These are phyloP conservation scores for Coniochaeta sp. DNA, from an alignment of 2,329 filamentous ascomycete species.

Conservation along the genomic window DNA sequence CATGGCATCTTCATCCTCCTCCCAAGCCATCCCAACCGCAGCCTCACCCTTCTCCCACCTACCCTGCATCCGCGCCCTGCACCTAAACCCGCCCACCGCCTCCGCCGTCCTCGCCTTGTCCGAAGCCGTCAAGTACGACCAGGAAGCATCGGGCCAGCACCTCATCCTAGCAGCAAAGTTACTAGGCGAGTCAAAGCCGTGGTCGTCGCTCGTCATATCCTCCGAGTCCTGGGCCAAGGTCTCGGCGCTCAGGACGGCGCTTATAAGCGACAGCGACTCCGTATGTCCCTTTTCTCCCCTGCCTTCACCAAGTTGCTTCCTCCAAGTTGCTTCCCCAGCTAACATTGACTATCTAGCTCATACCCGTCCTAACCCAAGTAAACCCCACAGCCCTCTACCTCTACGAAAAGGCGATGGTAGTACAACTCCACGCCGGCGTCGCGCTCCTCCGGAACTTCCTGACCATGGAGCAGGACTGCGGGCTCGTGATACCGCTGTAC, in stretches of 20 bases:
- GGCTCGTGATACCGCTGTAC: constrained; percentile 2
- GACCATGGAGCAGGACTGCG: constrained; percentile 3
- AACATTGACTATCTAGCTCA: not conserved
- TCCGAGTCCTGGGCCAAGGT: not conserved
- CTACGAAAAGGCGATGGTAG: constrained; percentile 5
- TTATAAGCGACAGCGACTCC: not conserved
- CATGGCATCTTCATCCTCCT: not conserved
- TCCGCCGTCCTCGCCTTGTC: not conserved
- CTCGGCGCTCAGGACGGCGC: not conserved
- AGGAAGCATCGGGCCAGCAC: not conserved
- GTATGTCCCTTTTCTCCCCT: not conserved
- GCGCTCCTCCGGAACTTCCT: not conserved
- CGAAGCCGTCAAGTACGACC: not conserved
- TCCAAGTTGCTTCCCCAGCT: not conserved
- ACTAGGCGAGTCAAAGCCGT: not conserved
- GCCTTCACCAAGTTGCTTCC: not conserved
- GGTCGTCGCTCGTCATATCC: not conserved
- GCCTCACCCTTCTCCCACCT: not conserved
- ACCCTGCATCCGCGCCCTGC: not conserved
- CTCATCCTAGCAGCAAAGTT: not conserved
- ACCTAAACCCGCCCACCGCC: not conserved
- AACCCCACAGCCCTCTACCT: constrained; percentile 3
- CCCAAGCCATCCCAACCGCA: not conserved
- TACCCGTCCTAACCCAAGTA: not conserved
- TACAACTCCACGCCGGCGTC: constrained; percentile 2